phyloP scores from a whole-genome alignment of 768 basidiomycete genomes.

The Coprinopsis strossmayeri region DNA sequence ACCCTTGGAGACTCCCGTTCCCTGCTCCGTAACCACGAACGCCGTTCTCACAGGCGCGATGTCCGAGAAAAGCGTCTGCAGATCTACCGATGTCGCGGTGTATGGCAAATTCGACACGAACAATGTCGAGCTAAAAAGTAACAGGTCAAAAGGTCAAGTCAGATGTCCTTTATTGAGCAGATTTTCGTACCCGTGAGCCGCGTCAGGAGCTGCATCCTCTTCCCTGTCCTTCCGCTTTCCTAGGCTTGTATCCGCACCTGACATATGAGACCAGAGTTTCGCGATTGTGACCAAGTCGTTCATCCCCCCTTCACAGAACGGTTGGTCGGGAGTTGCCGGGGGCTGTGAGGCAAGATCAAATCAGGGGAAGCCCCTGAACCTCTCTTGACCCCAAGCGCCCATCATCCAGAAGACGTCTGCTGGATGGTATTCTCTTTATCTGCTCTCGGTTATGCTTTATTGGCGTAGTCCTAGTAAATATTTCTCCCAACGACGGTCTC shows the following conservation, averaged over 20 bases:
- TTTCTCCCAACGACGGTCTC: no score
- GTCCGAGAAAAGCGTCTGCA: constrained; percentile 91
- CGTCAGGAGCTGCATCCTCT: constrained; percentile 6
- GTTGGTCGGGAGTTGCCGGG: no score
- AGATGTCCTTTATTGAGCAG: neutral
- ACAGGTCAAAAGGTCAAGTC: no score
- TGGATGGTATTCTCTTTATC: no score
- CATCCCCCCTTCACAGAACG: no score
- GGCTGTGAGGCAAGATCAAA: no score
- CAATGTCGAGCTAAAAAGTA: constrained; percentile 75
- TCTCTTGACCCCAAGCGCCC: no score
- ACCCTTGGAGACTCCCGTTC: constrained; percentile 76
- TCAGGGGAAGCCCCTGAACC: no score
- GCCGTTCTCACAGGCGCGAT: constrained; percentile 91
- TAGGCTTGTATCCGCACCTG: constrained; percentile 1
- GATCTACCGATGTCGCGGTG: constrained; percentile 81
- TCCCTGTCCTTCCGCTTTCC: constrained; percentile 19
- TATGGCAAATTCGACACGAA: constrained; percentile 94
- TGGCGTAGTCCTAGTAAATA: no score
- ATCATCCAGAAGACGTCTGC: no score
- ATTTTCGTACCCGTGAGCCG: constrained; percentile 15
- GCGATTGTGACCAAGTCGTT: neutral
- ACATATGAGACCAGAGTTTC: neutral
- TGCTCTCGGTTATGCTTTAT: no score
- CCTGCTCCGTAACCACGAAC: constrained; percentile 84